These are phyloP conservation scores for Straminergon stramineum DNA, from an alignment of 225 moss, liverwort and hornwort species.

Conservation along the genomic window DNA sequence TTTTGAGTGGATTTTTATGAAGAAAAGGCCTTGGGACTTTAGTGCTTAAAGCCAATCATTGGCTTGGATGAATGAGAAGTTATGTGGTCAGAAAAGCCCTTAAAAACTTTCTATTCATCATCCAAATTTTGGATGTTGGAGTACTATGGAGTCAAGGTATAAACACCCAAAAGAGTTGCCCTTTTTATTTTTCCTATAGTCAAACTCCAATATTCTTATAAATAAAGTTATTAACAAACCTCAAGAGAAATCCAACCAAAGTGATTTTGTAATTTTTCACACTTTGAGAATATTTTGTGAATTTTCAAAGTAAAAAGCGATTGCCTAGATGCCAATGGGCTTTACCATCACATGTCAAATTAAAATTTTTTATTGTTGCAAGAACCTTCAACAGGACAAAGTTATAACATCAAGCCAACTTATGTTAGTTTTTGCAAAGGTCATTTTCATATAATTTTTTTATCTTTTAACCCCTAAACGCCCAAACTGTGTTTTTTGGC, in stretches of 20 bases:
- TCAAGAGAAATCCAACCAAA: neutral
- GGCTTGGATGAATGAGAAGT: neutral
- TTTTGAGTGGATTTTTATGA: neutral
- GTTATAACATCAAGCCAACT: neutral
- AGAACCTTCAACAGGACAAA: neutral
- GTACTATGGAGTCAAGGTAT: neutral
- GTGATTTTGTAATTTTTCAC: neutral
- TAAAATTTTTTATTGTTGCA: neutral
- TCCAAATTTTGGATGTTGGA: neutral
- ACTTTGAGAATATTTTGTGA: neutral
- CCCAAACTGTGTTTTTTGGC: no score
- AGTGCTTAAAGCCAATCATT: neutral
- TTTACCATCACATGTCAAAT: neutral
- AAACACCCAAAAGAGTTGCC: neutral
- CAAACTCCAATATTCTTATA: neutral
- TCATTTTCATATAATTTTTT: neutral
- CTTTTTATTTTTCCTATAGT: accelerated
- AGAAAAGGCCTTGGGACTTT: neutral
- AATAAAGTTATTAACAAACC: neutral
- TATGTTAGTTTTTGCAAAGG: neutral
- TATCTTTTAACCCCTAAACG: no score
- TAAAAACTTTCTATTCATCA: neutral
- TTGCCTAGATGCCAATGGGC: neutral
- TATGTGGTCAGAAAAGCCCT: accelerated
- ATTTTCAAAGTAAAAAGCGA: neutral